Conservation (phyloP, 1,284 basidiomycete species). For the Ceratobasidium sp. region DNA sequence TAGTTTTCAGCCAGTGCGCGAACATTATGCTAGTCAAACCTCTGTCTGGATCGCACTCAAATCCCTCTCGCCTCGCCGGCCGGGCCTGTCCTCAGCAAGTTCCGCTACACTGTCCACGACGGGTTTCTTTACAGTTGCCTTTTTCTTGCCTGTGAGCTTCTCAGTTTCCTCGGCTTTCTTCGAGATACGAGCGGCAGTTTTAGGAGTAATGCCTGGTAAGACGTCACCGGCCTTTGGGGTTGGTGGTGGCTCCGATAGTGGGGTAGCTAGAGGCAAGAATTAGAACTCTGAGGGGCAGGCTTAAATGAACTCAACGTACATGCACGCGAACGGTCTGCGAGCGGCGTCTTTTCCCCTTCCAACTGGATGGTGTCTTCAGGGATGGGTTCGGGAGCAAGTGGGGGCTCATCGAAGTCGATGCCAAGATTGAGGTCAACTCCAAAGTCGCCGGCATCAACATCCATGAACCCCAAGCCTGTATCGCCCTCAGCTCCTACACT, state of each 20-base stretch:
- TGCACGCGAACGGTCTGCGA: slow-evolving; percentile 66
- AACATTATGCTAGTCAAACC: slow-evolving; percentile 44
- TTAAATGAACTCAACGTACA: slow-evolving; percentile 58
- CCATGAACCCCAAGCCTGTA: slow-evolving; percentile 52
- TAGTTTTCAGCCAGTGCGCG: neutral
- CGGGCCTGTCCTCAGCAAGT: slow-evolving; percentile 70
- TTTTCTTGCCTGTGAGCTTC: slow-evolving; percentile 72
- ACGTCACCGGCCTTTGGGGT: slow-evolving; percentile 66
- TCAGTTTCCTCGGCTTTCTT: slow-evolving; percentile 52
- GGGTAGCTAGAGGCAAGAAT: slow-evolving; percentile 62
- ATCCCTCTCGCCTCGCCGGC: slow-evolving; percentile 66
- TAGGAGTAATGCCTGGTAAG: slow-evolving; percentile 57
- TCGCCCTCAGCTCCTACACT: slow-evolving; percentile 67
- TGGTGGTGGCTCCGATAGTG: slow-evolving; percentile 69
- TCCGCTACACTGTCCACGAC: slow-evolving; percentile 78
- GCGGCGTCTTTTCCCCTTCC: slow-evolving; percentile 54
- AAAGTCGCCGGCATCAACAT: slow-evolving; percentile 59
- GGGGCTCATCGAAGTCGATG: slow-evolving; percentile 64
- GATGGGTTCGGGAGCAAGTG: slow-evolving; percentile 44
- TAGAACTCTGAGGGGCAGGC: slow-evolving; percentile 39
- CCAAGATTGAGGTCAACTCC: slow-evolving; percentile 63
- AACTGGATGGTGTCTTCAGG: slow-evolving; percentile 50
- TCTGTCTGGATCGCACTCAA: slow-evolving; percentile 76
- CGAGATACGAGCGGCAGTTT: slow-evolving; percentile 54
- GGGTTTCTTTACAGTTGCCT: slow-evolving; percentile 66